Evolutionary conservation across 257 asterid species (phyloP).

Genomic region (Gentiana dahurica): DNA sequence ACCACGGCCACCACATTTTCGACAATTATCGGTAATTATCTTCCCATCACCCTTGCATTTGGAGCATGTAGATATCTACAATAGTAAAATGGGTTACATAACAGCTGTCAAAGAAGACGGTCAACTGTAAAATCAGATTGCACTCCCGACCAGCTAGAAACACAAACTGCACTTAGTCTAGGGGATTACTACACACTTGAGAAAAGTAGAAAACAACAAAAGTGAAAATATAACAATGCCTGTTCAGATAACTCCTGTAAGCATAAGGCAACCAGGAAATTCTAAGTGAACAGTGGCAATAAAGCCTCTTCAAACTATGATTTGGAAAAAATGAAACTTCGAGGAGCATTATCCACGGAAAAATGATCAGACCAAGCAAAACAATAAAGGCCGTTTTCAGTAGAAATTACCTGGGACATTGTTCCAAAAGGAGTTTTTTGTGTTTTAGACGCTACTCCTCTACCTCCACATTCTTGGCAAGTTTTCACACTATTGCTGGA

Average conservation of each 20-base stretch:
- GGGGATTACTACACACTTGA: no score
- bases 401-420: slow-evolving; percentile 72
- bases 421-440: slow-evolving; percentile 86
- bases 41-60: slow-evolving; percentile 81
- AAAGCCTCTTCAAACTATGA: no score
- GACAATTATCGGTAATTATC: slow-evolving; percentile 69
- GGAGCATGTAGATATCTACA: slow-evolving; percentile 82
- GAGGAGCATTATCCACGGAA: neutral
- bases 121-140: neutral
- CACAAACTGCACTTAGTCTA: neutral
- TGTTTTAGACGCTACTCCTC: slow-evolving; percentile 60
- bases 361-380: slow-evolving; percentile 1
- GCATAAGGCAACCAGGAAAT: no score
- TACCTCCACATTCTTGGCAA: slow-evolving; percentile 75
- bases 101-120: slow-evolving; percentile 26
- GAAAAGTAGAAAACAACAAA: no score
- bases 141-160: neutral
- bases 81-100: slow-evolving; percentile 38
- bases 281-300: no score
- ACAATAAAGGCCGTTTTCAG: neutral
- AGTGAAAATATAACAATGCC: no score
- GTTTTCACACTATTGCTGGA: slow-evolving; percentile 46
- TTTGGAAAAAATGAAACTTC: no score
- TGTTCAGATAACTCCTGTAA: no score
- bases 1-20: slow-evolving; percentile 64